phyloP scores from a whole-genome alignment of 495 filamentous ascomycete genomes.

The Penicillium waksmanii region DNA sequence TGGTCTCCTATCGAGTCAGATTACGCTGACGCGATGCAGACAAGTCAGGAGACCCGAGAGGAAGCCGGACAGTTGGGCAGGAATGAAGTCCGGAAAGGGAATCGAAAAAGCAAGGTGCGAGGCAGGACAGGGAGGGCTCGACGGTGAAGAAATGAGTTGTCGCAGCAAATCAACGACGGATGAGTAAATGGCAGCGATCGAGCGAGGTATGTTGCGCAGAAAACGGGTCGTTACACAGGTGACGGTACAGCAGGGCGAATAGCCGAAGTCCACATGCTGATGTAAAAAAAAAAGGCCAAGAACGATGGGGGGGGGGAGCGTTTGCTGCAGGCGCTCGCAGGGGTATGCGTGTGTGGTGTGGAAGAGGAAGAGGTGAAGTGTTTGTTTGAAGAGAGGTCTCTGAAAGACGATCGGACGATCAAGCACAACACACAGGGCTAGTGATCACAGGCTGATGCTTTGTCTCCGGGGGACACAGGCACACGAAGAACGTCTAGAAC shows the following conservation, averaged over 20 bases:
- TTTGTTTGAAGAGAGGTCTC: slow-evolving; percentile 14
- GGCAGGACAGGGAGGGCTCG: slow-evolving; percentile 23
- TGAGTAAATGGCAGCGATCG: slow-evolving; percentile 17
- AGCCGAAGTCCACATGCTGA: slow-evolving; percentile 48
- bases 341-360: slow-evolving; percentile 8
- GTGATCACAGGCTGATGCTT: slow-evolving; percentile 19
- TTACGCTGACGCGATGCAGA: slow-evolving; percentile 38
- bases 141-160: slow-evolving; percentile 29
- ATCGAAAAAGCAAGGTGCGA: slow-evolving; percentile 32
- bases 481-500: slow-evolving; percentile 45
- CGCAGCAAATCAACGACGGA: slow-evolving; percentile 17
- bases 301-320: slow-evolving; percentile 12
- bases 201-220: slow-evolving; percentile 36
- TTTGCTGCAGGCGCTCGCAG: slow-evolving; percentile 24
- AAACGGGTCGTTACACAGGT: slow-evolving; percentile 42
- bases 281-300: slow-evolving; percentile 17
- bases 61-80: slow-evolving; percentile 39
- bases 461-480: slow-evolving; percentile 21
- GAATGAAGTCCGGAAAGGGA: slow-evolving; percentile 27
- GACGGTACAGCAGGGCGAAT: slow-evolving; percentile 41
- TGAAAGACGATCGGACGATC: slow-evolving; percentile 25
- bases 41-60: slow-evolving; percentile 49
- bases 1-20: slow-evolving; percentile 40
- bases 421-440: slow-evolving; percentile 24
- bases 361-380: slow-evolving; percentile 14